These are phyloP conservation scores for Eucalyptus urophylla DNA, from an alignment of 345 rosid genomes.

Conservation along the genomic window DNA sequence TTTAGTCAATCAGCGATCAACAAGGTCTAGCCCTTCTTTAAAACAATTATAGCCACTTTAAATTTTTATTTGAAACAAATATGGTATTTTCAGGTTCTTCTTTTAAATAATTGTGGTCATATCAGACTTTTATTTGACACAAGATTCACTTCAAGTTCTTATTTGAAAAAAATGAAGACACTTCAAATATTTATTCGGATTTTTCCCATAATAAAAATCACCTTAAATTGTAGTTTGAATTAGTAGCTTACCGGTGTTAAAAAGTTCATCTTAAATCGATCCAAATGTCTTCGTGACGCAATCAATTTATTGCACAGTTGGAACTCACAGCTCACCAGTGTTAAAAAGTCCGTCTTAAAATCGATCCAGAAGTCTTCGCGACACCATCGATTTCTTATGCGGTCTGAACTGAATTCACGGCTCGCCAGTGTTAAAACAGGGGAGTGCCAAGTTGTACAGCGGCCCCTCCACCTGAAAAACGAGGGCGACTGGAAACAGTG, in stretches of 20 bases:
- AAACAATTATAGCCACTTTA: too few relatives aligned
- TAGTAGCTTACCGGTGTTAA: too few relatives aligned
- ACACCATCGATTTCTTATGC: not conserved
- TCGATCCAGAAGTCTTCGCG: not conserved
- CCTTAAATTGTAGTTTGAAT: not conserved
- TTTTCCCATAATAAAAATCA: not conserved
- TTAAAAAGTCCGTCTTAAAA: not conserved
- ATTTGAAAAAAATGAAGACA: rapidly evolving
- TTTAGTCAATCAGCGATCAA: rapidly evolving
- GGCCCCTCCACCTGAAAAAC: not conserved
- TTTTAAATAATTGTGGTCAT: rapidly evolving
- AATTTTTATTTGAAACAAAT: rapidly evolving
- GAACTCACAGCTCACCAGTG: not conserved
- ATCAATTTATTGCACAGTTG: not conserved
- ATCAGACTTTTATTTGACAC: rapidly evolving
- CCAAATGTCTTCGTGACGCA: not conserved
- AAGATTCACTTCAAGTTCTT: rapidly evolving
- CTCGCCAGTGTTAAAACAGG: not conserved
- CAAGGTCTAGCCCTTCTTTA: too few relatives aligned
- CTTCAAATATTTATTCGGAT: too few relatives aligned
- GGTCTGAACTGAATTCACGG: not conserved
- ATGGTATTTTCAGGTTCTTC: rapidly evolving
- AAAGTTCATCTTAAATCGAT: not conserved
- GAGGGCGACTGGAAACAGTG: not conserved
- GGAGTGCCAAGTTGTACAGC: not conserved